A percentile compares a stretch with the other conserved stretches of the same genome.
These are phyloP conservation scores for Zygosaccharomyces siamensis DNA, from an alignment of 805 yeast species.

Conservation along the genomic window DNA sequence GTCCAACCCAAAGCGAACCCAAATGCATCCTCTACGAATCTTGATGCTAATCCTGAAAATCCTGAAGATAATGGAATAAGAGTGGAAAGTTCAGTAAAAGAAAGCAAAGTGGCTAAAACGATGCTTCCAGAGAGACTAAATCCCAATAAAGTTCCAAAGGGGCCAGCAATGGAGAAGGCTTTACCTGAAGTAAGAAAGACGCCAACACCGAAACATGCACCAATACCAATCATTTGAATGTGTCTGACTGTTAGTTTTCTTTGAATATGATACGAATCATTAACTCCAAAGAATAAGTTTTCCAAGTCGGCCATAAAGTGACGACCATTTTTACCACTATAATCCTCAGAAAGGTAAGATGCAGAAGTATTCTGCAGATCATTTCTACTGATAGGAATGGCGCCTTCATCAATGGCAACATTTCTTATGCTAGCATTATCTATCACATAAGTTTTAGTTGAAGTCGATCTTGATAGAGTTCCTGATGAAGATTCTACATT, in stretches of 20 bases:
- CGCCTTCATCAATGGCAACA: constrained; percentile 19
- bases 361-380: not conserved
- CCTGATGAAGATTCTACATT: not conserved
- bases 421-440: constrained; percentile 23
- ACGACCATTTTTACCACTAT: not conserved
- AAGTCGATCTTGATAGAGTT: constrained; percentile 5
- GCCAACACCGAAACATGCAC: constrained; percentile 65
- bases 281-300: constrained; percentile 1
- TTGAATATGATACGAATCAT: constrained; percentile 40
- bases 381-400: constrained; percentile 1
- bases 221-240: constrained; percentile 61
- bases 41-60: constrained; percentile 55
- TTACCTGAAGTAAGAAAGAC: constrained; percentile 57
- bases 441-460: constrained; percentile 19
- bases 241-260: constrained; percentile 47
- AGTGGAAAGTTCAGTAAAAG: constrained; percentile 61
- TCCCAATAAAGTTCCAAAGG: constrained; percentile 48
- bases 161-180: constrained; percentile 54
- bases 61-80: constrained; percentile 59
- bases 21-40: constrained; percentile 60
- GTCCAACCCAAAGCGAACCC: constrained; percentile 69
- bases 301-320: not conserved
- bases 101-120: constrained; percentile 57
- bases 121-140: constrained; percentile 61
- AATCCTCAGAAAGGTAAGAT: not conserved